These are phyloP conservation scores for Gossypium lobatum DNA, from an alignment of 441 rosid genomes.

Conservation along the genomic window DNA sequence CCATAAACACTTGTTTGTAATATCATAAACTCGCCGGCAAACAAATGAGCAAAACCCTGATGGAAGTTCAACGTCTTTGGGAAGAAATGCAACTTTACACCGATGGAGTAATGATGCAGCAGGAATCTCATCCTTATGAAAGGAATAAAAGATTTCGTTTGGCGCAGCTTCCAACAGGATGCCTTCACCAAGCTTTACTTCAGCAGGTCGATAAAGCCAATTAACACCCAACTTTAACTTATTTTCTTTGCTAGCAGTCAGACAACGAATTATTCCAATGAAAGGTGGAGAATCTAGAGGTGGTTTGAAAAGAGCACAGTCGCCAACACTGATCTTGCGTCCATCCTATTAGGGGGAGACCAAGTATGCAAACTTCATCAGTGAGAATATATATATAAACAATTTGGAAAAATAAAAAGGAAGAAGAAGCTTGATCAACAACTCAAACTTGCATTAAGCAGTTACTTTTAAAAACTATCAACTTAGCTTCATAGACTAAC, in stretches of 20 bases:
- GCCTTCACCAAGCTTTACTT: constrained; percentile 83
- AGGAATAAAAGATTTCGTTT: constrained; percentile 85
- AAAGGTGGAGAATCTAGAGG: constrained; percentile 74
- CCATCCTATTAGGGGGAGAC: constrained; percentile 49
- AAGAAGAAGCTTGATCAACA: neutral
- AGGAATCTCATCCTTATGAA: constrained; percentile 55
- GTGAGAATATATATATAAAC: neutral
- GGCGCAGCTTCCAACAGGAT: constrained; percentile 74
- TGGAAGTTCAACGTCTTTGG: constrained; percentile 68
- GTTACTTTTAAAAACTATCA: neutral
- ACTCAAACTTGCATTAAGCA: neutral
- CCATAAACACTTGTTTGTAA: constrained; percentile 64
- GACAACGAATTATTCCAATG: constrained; percentile 63
- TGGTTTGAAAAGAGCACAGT: constrained; percentile 84
- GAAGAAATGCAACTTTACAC: constrained; percentile 83
- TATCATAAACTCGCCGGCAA: constrained; percentile 54
- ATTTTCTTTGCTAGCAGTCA: constrained; percentile 43
- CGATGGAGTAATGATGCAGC: constrained; percentile 82
- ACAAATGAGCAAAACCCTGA: constrained; percentile 72
- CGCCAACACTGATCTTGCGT: constrained; percentile 73
- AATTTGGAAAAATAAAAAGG: neutral
- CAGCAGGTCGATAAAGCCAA: constrained; percentile 83
- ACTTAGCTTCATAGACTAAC: neutral
- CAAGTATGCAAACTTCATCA: neutral
- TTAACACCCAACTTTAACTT: constrained; percentile 51